Conservation (phyloP, 1,139 yeast genomes). For the Lodderomyces margitis region DNA sequence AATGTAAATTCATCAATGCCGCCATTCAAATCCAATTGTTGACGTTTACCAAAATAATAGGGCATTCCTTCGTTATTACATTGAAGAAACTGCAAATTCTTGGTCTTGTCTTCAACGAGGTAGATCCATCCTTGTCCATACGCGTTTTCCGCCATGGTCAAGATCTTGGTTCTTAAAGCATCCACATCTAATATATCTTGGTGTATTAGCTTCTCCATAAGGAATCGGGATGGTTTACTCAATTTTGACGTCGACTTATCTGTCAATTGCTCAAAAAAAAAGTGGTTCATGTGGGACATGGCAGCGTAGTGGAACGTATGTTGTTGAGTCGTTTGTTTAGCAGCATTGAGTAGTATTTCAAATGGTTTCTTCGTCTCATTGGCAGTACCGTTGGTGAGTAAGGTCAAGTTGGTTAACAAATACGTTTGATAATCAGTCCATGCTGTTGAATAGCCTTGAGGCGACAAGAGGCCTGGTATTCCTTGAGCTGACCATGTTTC, state of each 20-base stretch:
- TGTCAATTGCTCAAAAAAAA: conserved; percentile 71
- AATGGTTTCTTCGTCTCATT: conserved; percentile 77
- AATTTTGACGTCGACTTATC: conserved; percentile 29
- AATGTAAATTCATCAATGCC: conserved; percentile 57
- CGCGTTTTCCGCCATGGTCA: conserved; percentile 52
- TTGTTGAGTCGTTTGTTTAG: conserved; percentile 66
- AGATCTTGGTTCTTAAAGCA: conserved; percentile 51
- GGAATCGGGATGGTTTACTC: conserved; percentile 48
- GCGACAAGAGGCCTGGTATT: conserved; percentile 68
- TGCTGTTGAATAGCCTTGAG: conserved; percentile 65
- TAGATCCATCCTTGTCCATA: conserved; percentile 88
- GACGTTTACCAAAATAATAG: conserved; percentile 73
- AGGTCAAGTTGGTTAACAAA: conserved; percentile 66
- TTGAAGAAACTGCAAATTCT: conserved; percentile 59
- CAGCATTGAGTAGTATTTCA: conserved; percentile 71
- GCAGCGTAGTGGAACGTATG: conserved; percentile 84
- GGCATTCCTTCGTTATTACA: conserved; percentile 92
- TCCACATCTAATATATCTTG: conserved; percentile 45
- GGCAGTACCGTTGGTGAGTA: conserved; percentile 74
- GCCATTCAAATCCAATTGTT: conserved; percentile 72
- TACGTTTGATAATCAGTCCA: conserved; percentile 82
- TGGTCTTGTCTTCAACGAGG: conserved; percentile 71
- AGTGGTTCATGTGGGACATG: conserved; percentile 89
- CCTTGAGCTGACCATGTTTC: conserved; percentile 37
- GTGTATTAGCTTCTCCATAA: conserved; percentile 42